Base-by-base conservation (phyloP, 225 moss, liverwort and hornwort species). In the Pseudoscleropodium purum region DNA sequence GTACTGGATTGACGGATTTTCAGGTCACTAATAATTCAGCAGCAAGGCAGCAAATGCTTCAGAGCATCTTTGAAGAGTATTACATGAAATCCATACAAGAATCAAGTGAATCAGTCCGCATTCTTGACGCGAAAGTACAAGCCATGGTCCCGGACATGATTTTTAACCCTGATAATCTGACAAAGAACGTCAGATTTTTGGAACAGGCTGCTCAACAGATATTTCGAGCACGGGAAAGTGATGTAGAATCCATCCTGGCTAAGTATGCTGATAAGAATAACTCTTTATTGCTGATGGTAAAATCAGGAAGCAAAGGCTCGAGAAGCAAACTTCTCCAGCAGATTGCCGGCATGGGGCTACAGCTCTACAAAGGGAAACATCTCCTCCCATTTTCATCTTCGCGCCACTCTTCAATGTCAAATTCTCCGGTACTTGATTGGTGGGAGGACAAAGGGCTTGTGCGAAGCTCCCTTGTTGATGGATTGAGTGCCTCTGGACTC, bases 271-370 rank as follows among this genome's bases (percentile, higher is more conserved):
- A 89, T 19, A 61, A 86, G 56, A 69, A 91, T 4, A 98, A 97
- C 67, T 90, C 97, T 51, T 90, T 98, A 83, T 87, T 96, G 78
- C 83, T 93, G 69, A 98, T 98, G 98, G 92, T 96, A 29, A 92
- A 86, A 43, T 95, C 96, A 74, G 97, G 97, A 43, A 97, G 97
- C 91, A 98, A 96, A 92, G 97, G 97, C 41, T 95, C 96, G 10
- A 93, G 92, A 88, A 73, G 91, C 19, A 96, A 94, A 88, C 89
- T 98, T 43, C 92, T 94, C 18, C 98, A 98, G 90, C 98, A 98
- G 86, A 90, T 93, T 83, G 95, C 93, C 65, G 93, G 98, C 83
- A 90, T 97, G 62, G 98, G 98, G 23, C 89, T 98, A 13, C 98
- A 98, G 89, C 94, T 98, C 37, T 94, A 92, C 74, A 96, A 96